A percentile compares a stretch with the other conserved stretches of the same genome.
Evolutionary conservation across 257 asterid genomes (phyloP).

Genomic region (Gardenia jasminoides): DNA sequence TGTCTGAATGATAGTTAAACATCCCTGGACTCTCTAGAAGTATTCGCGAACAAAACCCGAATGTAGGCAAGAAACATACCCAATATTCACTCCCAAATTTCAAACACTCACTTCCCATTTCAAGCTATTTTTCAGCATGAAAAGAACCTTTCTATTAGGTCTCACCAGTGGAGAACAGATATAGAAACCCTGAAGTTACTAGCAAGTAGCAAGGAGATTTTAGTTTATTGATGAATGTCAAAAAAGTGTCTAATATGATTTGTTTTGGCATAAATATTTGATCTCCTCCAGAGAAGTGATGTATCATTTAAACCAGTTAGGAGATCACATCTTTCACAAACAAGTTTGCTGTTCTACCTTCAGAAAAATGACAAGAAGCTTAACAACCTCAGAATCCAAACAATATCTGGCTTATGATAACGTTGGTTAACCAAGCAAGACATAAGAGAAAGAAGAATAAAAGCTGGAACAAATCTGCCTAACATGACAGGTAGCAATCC

Average conservation of each 20-base stretch:
- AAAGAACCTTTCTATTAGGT: neutral
- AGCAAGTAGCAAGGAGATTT: neutral
- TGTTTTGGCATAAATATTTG: neutral
- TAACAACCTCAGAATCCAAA: neutral
- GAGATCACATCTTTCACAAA: neutral
- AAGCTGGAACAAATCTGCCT: neutral
- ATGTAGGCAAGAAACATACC: no score
- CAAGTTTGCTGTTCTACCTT: neutral
- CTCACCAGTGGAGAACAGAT: neutral
- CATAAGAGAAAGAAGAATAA: neutral
- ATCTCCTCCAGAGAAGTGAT: neutral
- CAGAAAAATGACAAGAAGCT: neutral
- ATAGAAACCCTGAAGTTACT: neutral
- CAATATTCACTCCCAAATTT: neutral
- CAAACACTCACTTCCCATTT: neutral
- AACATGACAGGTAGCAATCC: no score
- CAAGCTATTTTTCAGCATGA: neutral
- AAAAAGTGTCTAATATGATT: neutral
- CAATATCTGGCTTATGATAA: neutral
- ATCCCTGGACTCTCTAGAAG: neutral
- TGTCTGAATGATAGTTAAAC: neutral
- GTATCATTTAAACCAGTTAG: neutral
- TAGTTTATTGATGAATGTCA: neutral
- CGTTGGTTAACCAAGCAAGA: neutral
- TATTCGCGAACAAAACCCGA: neutral